Percentiles rank a stretch among this genome's conserved stretches.
These are phyloP conservation scores for Scorias spongiosa DNA, from an alignment of 2,329 filamentous ascomycete species.

Conservation along the genomic window DNA sequence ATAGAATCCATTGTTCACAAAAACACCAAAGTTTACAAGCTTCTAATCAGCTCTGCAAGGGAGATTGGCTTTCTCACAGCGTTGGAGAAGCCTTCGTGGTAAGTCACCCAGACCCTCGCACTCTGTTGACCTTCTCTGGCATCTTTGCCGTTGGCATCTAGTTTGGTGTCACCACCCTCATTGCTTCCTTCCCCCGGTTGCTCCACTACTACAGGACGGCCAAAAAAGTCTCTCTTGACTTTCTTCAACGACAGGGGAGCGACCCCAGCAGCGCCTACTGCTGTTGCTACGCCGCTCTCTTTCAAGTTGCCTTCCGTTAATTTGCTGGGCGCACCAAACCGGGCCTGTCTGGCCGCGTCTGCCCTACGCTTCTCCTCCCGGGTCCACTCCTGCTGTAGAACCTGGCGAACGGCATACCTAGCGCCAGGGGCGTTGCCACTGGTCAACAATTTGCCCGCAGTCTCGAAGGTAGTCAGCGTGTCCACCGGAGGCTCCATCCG, in stretches of 20 bases:
- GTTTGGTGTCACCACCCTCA: conserved; percentile 20
- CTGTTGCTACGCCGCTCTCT: background rate
- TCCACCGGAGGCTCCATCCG: conserved; percentile 93
- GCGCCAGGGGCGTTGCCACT: conserved; percentile 52
- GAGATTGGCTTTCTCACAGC: conserved; percentile 80
- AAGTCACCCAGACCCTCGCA: conserved; percentile 69
- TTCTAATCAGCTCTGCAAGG: conserved; percentile 60
- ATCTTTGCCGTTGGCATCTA: conserved; percentile 19
- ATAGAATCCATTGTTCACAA: background rate
- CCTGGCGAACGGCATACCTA: conserved; percentile 84
- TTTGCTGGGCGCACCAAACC: conserved; percentile 41
- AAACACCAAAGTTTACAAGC: conserved; percentile 29
- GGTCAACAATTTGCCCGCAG: conserved; percentile 36
- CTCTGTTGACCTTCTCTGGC: conserved; percentile 25
- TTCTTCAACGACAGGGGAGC: conserved; percentile 17
- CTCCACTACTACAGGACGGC: conserved; percentile 46
- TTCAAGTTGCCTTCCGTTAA: conserved; percentile 5
- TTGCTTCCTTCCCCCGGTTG: conserved; percentile 23
- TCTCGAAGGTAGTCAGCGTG: conserved; percentile 58
- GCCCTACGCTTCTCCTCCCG: conserved; percentile 55
- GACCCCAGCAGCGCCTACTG: conserved; percentile 8
- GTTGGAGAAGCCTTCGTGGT: conserved; percentile 82
- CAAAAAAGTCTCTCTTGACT: conserved; percentile 73
- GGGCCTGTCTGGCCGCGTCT: conserved; percentile 41
- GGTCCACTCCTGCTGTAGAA: conserved; percentile 77